These are phyloP conservation scores for Candolleomyces aberdarensis DNA, from an alignment of 768 basidiomycete genomes.

Conservation along the genomic window DNA sequence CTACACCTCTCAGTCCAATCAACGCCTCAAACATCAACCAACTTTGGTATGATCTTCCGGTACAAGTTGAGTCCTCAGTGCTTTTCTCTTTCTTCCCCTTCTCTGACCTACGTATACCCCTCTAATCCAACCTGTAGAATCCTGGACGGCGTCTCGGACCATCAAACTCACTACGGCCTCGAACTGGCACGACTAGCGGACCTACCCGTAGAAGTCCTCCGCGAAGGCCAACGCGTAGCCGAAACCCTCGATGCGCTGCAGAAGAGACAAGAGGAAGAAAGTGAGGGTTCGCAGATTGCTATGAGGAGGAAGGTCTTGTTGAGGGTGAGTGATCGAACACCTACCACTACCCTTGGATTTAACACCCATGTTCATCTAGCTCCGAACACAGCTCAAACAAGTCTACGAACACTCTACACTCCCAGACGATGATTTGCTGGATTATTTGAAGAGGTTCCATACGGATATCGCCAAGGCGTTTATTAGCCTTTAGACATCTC, in stretches of 20 bases:
- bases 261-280: constrained; percentile 54
- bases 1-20: constrained; percentile 70
- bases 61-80: constrained; percentile 48
- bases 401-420: constrained; percentile 70
- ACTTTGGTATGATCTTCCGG: constrained; percentile 70
- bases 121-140: constrained; percentile 45
- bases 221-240: constrained; percentile 61
- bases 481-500: constrained; percentile 7
- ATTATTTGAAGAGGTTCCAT: constrained; percentile 68
- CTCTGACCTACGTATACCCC: background rate
- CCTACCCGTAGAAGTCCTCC: constrained; percentile 69
- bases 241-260: constrained; percentile 56
- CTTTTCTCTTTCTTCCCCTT: no score
- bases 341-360: no score
- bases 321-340: constrained; percentile 40
- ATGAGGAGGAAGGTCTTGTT: constrained; percentile 66
- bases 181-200: constrained; percentile 88
- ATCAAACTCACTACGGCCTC: constrained; percentile 75
- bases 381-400: constrained; percentile 73
- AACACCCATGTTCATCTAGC: constrained; percentile 32
- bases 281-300: constrained; percentile 56
- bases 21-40: constrained; percentile 14
- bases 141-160: constrained; percentile 64
- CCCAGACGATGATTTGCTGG: constrained; percentile 64
- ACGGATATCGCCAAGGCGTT: constrained; percentile 64